Conservation (phyloP, 306 rosid genomes). For the Quercus variabilis region DNA sequence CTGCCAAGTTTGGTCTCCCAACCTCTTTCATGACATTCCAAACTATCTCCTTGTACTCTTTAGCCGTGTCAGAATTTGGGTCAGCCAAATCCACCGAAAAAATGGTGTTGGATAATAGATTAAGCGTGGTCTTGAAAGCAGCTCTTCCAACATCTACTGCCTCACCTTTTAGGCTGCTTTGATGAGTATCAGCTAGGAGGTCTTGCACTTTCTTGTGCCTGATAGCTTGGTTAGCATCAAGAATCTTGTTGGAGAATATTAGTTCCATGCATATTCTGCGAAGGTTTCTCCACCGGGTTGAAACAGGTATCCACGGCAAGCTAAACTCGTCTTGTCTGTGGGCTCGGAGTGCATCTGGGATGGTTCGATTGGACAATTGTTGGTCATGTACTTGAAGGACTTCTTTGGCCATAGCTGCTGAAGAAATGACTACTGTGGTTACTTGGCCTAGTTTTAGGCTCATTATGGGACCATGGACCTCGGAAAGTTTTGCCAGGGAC, state of each 20-base stretch:
- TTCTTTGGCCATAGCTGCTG: constrained; percentile 30
- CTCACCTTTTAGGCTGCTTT: constrained; percentile 15
- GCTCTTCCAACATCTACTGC: constrained; percentile 38
- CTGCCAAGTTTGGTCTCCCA: constrained; percentile 41
- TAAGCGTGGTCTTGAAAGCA: constrained; percentile 36
- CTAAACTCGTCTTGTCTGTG: constrained; percentile 18
- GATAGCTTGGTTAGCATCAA: constrained; percentile 17
- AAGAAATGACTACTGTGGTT: constrained; percentile 43
- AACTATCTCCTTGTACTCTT: constrained; percentile 30
- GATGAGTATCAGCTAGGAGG: constrained; percentile 15
- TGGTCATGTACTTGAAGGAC: constrained; percentile 50
- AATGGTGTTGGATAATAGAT: constrained; percentile 41
- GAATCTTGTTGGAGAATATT: constrained; percentile 33
- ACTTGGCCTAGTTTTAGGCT: constrained; percentile 42
- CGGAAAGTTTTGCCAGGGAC: constrained; percentile 36
- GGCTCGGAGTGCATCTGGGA: constrained; percentile 30
- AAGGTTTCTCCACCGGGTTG: constrained; percentile 35
- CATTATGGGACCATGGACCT: constrained; percentile 49
- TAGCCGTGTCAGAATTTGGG: constrained; percentile 6
- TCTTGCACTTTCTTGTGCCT: constrained; percentile 20
- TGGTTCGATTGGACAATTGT: constrained; percentile 25
- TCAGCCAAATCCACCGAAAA: constrained; percentile 41
- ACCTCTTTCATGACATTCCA: constrained; percentile 26
- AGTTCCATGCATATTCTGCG: constrained; percentile 33
- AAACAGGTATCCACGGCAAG: constrained; percentile 35